Percentiles rank a stretch among this genome's conserved stretches.
Conservation (phyloP, 2,329 filamentous ascomycete genomes). For the Gyromitra esculenta region DNA sequence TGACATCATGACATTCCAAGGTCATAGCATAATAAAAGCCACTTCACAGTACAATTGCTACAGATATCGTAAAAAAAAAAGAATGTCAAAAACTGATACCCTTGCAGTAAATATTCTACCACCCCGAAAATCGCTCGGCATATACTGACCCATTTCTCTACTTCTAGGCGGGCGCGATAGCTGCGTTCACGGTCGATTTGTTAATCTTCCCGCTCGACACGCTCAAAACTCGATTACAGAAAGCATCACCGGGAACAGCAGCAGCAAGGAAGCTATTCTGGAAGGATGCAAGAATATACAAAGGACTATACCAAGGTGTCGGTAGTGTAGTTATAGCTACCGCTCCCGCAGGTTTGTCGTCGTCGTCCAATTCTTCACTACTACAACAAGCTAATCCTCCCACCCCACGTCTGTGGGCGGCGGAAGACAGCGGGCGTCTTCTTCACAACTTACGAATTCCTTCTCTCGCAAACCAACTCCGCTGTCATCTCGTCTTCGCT, state of each 20-base stretch:
- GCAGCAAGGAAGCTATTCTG: constrained; percentile 58
- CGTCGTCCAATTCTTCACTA: background rate
- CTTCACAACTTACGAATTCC: constrained; percentile 86
- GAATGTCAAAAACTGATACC: constrained; percentile 24
- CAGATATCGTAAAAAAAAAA: background rate
- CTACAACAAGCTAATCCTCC: constrained; percentile 36
- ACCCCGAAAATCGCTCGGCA: background rate
- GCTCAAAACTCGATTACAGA: constrained; percentile 79
- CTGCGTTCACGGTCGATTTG: constrained; percentile 85
- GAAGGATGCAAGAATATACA: constrained; percentile 69
- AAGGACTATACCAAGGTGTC: constrained; percentile 85
- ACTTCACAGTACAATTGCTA: background rate
- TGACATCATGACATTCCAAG: constrained; percentile 12
- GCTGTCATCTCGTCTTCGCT: constrained; percentile 78
- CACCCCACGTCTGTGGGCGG: too few species aligned
- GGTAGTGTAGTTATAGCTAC: constrained; percentile 86
- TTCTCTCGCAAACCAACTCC: constrained; percentile 71
- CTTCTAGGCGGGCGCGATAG: constrained; percentile 78
- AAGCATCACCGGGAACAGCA: constrained; percentile 69
- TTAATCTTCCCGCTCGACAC: constrained; percentile 90
- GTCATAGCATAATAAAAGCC: background rate
- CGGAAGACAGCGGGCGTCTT: constrained; percentile 75
- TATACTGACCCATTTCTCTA: background rate
- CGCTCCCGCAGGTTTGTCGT: constrained; percentile 76
- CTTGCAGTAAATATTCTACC: constrained; percentile 14